Evolutionary conservation across 176 grass and related monocot genomes (phyloP).

Genomic region (Oryza longistaminata): DNA sequence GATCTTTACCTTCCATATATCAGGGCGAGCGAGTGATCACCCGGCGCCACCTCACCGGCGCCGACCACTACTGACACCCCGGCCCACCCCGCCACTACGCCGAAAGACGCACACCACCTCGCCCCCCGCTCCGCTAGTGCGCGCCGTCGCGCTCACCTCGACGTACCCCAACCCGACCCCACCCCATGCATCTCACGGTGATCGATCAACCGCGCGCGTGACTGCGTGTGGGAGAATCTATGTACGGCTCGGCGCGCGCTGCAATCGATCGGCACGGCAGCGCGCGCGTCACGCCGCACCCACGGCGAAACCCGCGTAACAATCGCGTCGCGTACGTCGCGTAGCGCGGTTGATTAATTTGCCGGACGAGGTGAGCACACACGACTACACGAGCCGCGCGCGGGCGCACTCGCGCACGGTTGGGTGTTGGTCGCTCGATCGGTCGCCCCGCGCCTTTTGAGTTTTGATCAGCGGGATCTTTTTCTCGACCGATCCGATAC

Average conservation of each 20-base stretch:
- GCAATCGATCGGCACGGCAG: no score
- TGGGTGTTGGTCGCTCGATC: not conserved
- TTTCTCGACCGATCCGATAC: not conserved
- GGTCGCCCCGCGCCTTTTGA: not conserved
- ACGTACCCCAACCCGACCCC: not conserved
- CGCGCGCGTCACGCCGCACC: not conserved
- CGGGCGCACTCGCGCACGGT: not conserved
- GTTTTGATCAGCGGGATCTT: conserved; percentile 27
- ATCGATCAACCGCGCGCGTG: no score
- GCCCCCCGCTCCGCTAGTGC: conserved; percentile 15
- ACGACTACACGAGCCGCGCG: not conserved
- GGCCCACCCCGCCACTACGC: conserved; percentile 38
- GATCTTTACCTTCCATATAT: conserved; percentile 20
- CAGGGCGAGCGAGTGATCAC: not conserved
- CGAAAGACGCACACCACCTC: conserved; percentile 40
- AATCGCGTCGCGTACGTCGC: not conserved
- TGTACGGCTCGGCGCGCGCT: not conserved
- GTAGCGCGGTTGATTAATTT: not conserved
- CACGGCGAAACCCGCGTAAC: not conserved
- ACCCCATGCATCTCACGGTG: no score
- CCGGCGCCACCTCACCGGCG: conserved; percentile 35
- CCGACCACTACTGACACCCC: conserved; percentile 26
- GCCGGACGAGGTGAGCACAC: conserved; percentile 1
- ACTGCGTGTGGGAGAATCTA: not conserved
- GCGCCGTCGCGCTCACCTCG: not conserved